Evolutionary conservation across 2,329 filamentous ascomycete genomes (phyloP).

Genomic region (Sporothrix mexicana): DNA sequence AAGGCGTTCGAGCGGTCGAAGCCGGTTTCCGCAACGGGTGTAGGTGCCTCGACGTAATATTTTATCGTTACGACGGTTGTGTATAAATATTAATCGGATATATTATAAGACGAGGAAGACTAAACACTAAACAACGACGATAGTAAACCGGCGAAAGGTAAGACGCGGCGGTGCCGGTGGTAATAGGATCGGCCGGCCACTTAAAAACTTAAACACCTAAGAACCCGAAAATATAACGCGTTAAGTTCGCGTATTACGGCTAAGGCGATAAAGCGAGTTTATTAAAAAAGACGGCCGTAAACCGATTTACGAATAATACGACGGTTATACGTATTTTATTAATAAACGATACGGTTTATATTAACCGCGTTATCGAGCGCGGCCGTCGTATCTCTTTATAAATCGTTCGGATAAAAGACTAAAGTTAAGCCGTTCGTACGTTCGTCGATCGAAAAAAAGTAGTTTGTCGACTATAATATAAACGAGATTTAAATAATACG

Average conservation of each 20-base stretch:
- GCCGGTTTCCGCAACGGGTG: constrained; percentile 72
- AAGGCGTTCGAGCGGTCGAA: constrained; percentile 65
- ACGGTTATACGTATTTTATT: constrained; percentile 66
- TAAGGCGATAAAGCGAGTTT: constrained; percentile 58
- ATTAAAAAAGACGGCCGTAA: constrained; percentile 59
- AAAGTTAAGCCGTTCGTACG: constrained; percentile 77
- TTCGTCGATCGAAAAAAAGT: constrained; percentile 68
- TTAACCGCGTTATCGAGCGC: constrained; percentile 80
- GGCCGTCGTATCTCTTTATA: too few relatives aligned
- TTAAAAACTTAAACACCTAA: too few relatives aligned
- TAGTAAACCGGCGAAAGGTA: constrained; percentile 37
- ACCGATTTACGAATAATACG: constrained; percentile 82
- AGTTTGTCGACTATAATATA: constrained; percentile 81
- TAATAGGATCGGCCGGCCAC: background rate
- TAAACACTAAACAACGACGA: constrained; percentile 48
- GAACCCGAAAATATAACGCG: constrained; percentile 37
- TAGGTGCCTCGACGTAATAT: constrained; percentile 63
- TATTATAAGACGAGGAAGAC: constrained; percentile 62
- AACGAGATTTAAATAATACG: constrained; percentile 70
- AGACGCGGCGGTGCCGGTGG: background rate
- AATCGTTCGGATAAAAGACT: too few relatives aligned
- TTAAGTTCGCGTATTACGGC: constrained; percentile 68
- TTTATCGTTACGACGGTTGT: constrained; percentile 72
- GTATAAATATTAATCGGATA: constrained; percentile 67
- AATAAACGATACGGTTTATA: constrained; percentile 54